A percentile compares a stretch with the other conserved stretches of the same genome.
phyloP scores from a whole-genome alignment of 2,329 filamentous ascomycete species.

The Aspergillus quadrilineatus region DNA sequence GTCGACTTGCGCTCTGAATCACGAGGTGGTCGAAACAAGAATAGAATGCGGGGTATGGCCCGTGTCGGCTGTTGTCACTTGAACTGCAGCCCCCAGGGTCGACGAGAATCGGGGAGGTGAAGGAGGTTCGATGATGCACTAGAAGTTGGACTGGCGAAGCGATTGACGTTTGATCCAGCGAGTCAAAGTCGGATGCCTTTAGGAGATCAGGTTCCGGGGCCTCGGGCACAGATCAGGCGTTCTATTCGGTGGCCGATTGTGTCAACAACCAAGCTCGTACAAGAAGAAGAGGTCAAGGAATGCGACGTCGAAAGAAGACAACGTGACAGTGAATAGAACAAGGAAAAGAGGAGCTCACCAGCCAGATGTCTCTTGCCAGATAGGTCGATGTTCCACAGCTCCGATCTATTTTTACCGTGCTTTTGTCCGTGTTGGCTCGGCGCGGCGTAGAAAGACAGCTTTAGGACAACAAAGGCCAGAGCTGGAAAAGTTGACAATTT shows the following conservation, averaged over 20 bases:
- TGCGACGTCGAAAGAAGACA: neutral
- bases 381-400: constrained; percentile 18
- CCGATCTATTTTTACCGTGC: constrained; percentile 19
- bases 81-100: neutral
- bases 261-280: constrained; percentile 1
- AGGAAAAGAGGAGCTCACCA: constrained; percentile 16
- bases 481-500: constrained; percentile 3
- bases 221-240: neutral
- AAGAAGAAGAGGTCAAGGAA: neutral
- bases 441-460: neutral
- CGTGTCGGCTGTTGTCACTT: constrained; percentile 14
- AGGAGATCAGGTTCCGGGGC: neutral
- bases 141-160: neutral
- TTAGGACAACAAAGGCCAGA: neutral
- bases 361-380: neutral
- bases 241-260: neutral
- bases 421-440: constrained; percentile 7
- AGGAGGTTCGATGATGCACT: neutral
- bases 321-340: neutral
- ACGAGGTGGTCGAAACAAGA: constrained; percentile 8
- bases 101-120: constrained; percentile 3
- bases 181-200: neutral
- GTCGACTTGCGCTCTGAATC: constrained; percentile 7
- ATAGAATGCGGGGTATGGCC: constrained; percentile 21
- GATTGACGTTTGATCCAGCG: neutral